These are phyloP conservation scores for Populus euphratica DNA, from an alignment of 345 rosid genomes.

Conservation along the genomic window DNA sequence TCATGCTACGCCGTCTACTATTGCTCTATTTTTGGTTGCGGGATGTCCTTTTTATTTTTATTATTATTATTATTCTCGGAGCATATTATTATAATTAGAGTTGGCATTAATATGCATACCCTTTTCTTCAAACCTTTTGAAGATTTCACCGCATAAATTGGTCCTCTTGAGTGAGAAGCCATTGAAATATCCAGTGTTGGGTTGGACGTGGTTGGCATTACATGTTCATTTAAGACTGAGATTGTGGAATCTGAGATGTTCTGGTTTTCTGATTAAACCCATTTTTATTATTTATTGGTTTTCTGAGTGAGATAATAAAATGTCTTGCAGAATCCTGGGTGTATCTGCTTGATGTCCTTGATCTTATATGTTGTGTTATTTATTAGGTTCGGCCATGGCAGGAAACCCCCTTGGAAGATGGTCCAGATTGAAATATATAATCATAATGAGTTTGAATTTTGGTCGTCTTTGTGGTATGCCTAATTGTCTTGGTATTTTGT, in stretches of 20 bases:
- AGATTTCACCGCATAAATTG: constrained; percentile 15
- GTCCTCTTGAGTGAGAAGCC: constrained; percentile 7
- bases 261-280: background rate
- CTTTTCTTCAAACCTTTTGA: constrained; percentile 17
- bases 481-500: background rate
- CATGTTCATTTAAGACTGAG: constrained; percentile 11
- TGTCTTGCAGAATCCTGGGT: background rate
- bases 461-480: background rate
- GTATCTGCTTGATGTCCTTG: background rate
- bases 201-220: constrained; percentile 1
- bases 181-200: background rate
- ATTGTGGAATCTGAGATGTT: constrained; percentile 2
- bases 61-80: too few species aligned
- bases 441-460: too few species aligned
- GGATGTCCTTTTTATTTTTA: background rate
- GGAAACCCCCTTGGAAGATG: too few species aligned
- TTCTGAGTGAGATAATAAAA: background rate
- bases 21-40: constrained; percentile 5
- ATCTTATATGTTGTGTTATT: background rate
- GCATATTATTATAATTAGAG: constrained; percentile 1
- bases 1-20: constrained; percentile 4
- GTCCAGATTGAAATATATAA: too few species aligned
- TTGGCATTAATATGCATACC: constrained; percentile 15
- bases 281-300: background rate
- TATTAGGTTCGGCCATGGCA: too few species aligned